Conservation (phyloP, 2,329 filamentous ascomycete species). For the Clonostachys byssicola region DNA sequence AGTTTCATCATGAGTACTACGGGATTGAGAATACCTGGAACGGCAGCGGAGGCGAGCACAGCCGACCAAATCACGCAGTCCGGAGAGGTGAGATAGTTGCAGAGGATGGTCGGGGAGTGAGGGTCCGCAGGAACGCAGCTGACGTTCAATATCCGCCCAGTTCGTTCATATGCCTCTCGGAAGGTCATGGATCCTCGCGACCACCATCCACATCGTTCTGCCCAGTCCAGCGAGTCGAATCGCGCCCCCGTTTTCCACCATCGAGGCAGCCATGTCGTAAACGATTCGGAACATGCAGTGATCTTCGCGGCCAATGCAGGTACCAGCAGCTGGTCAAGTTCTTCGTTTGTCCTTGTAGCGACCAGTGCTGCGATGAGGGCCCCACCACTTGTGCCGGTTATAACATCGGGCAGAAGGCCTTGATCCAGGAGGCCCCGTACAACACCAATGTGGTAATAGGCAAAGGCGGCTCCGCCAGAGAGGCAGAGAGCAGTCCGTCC, state of each 20-base stretch:
- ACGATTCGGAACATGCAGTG: constrained; percentile 76
- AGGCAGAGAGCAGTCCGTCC: constrained; percentile 90
- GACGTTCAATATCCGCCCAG: constrained; percentile 91
- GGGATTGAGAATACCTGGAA: constrained; percentile 92
- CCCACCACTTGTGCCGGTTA: constrained; percentile 93
- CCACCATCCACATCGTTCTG: constrained; percentile 81
- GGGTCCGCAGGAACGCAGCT: constrained; percentile 94
- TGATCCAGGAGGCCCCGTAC: constrained; percentile 86
- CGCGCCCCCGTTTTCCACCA: constrained; percentile 93
- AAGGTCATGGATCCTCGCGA: constrained; percentile 90
- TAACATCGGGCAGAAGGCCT: constrained; percentile 82
- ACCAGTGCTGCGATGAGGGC: constrained; percentile 84
- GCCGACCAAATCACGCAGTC: constrained; percentile 99
- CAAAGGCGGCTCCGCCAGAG: constrained; percentile 89
- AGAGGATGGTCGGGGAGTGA: constrained; percentile 85
- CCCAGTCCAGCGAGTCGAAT: constrained; percentile 94
- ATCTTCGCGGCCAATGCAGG: constrained; percentile 84
- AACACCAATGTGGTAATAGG: constrained; percentile 95
- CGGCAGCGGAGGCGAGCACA: constrained; percentile 88
- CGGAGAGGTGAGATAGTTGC: constrained; percentile 91
- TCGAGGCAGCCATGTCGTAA: constrained; percentile 70
- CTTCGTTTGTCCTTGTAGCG: constrained; percentile 86
- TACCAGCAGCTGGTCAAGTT: constrained; percentile 79
- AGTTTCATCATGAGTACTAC: constrained; percentile 91
- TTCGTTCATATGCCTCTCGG: constrained; percentile 88